Percentiles rank a stretch among this genome's conserved stretches.
These are phyloP conservation scores for Taphrina deformans DNA, from an alignment of 1,139 yeast species.

Conservation along the genomic window DNA sequence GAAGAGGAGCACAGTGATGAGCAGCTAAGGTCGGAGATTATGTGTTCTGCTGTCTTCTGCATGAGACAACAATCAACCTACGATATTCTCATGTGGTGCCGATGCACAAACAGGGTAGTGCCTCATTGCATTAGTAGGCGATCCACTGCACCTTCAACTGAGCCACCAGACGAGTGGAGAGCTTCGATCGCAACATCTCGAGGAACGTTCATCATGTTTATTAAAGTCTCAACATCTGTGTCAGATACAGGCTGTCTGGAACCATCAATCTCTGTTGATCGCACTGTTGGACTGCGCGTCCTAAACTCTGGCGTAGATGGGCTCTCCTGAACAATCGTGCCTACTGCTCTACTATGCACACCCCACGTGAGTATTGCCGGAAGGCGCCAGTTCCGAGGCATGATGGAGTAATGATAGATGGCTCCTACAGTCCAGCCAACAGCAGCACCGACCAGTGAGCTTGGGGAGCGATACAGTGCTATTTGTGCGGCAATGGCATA, in stretches of 20 bases:
- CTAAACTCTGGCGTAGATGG: neutral
- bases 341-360: neutral
- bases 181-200: neutral
- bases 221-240: conserved; percentile 5
- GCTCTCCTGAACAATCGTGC: neutral
- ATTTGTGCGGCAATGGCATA: conserved; percentile 57
- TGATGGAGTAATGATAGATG: conserved; percentile 42
- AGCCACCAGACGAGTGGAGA: neutral
- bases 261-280: neutral
- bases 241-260: conserved; percentile 1
- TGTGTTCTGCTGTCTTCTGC: too few relatives aligned
- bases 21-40: too few relatives aligned
- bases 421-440: conserved; percentile 65
- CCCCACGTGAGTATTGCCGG: neutral
- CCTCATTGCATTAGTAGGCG: neutral
- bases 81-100: too few relatives aligned
- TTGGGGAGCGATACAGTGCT: conserved; percentile 52
- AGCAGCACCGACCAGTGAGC: conserved; percentile 54
- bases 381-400: neutral
- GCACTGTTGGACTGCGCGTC: neutral
- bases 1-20: too few relatives aligned
- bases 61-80: too few relatives aligned
- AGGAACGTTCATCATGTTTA: conserved; percentile 19
- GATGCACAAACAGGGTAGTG: too few relatives aligned
- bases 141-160: conserved; percentile 11